phyloP scores from a whole-genome alignment of 768 basidiomycete species.

The Coprinopsis cinerea region DNA sequence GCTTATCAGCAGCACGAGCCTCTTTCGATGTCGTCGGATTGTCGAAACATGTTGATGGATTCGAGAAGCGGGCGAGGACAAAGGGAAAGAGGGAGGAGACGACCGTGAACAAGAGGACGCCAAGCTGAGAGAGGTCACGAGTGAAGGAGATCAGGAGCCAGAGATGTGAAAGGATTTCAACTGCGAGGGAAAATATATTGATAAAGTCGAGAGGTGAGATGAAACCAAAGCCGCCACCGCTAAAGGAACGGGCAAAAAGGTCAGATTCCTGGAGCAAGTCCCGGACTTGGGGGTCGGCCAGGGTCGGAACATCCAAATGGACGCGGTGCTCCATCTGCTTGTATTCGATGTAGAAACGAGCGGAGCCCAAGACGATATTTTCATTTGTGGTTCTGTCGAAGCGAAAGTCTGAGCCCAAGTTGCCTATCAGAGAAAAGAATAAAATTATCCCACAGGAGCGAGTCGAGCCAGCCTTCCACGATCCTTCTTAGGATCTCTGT shows the following conservation, averaged over 20 bases:
- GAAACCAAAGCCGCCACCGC: slow-evolving; percentile 70
- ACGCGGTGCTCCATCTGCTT: slow-evolving; percentile 74
- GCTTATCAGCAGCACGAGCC: slow-evolving; percentile 58
- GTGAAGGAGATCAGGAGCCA: slow-evolving; percentile 64
- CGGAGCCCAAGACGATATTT: slow-evolving; percentile 64
- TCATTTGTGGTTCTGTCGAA: slow-evolving; percentile 59
- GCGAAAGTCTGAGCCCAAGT: slow-evolving; percentile 12
- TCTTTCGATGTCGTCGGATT: slow-evolving; percentile 48
- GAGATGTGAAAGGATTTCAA: slow-evolving; percentile 70
- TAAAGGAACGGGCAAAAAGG: slow-evolving; percentile 77
- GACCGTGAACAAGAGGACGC: slow-evolving; percentile 55
- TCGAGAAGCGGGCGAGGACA: slow-evolving; percentile 45
- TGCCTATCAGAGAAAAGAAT: slow-evolving; percentile 11
- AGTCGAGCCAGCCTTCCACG: slow-evolving; percentile 60
- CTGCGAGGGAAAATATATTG: slow-evolving; percentile 62
- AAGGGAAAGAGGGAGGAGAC: slow-evolving; percentile 57
- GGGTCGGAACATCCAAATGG: slow-evolving; percentile 71
- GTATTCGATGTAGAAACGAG: slow-evolving; percentile 70
- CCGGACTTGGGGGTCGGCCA: slow-evolving; percentile 65
- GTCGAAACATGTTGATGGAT: slow-evolving; percentile 19
- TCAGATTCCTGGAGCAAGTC: slow-evolving; percentile 85
- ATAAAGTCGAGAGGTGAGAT: slow-evolving; percentile 78
- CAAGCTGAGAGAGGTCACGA: slow-evolving; percentile 46
- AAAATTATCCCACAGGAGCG: slow-evolving; percentile 56
- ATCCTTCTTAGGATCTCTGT: slow-evolving; percentile 61